Percentiles rank a stretch among this genome's conserved stretches.
Evolutionary conservation across 805 yeast species (phyloP).

Genomic region (Huiozyma sinensis): DNA sequence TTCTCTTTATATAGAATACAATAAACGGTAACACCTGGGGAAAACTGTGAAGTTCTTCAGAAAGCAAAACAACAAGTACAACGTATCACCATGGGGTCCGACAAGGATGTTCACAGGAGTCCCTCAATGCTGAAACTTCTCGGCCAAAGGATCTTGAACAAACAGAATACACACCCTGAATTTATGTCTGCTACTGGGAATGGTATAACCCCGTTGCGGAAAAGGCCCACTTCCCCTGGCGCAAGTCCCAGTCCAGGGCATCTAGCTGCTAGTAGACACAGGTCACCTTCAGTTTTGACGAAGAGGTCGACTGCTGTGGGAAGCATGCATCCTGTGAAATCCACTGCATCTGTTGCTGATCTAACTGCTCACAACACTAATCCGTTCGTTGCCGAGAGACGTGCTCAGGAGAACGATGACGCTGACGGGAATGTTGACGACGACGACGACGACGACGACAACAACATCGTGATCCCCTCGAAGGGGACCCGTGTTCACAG

Average conservation of each 20-base stretch:
- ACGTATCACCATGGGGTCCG: neutral
- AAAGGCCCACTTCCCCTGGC: slow-evolving; percentile 4
- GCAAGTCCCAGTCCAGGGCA: neutral
- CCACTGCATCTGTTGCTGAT: slow-evolving; percentile 19
- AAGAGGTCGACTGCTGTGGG: neutral
- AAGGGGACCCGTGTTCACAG: slow-evolving; percentile 1
- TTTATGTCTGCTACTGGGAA: slow-evolving; percentile 2
- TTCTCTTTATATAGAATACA: no score
- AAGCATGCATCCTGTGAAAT: slow-evolving; percentile 10
- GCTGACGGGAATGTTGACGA: neutral
- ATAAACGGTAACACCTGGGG: neutral
- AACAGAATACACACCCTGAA: slow-evolving; percentile 4
- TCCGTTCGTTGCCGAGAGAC: slow-evolving; percentile 21
- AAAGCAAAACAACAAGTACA: neutral
- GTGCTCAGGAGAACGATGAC: slow-evolving; percentile 5
- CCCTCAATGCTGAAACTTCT: slow-evolving; percentile 7
- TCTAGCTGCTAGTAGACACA: slow-evolving; percentile 2
- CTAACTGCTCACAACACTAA: slow-evolving; percentile 23
- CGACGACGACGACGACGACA: neutral
- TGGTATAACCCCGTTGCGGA: slow-evolving; percentile 5
- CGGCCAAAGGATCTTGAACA: slow-evolving; percentile 7
- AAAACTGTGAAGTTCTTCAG: neutral
- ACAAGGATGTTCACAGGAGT: neutral
- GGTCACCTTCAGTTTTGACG: slow-evolving; percentile 17
- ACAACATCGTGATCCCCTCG: neutral